A percentile compares a stretch with the other conserved stretches of the same genome.
Conservation (phyloP, 2,329 filamentous ascomycete genomes). For the Arthrobotrys entomopaga region DNA sequence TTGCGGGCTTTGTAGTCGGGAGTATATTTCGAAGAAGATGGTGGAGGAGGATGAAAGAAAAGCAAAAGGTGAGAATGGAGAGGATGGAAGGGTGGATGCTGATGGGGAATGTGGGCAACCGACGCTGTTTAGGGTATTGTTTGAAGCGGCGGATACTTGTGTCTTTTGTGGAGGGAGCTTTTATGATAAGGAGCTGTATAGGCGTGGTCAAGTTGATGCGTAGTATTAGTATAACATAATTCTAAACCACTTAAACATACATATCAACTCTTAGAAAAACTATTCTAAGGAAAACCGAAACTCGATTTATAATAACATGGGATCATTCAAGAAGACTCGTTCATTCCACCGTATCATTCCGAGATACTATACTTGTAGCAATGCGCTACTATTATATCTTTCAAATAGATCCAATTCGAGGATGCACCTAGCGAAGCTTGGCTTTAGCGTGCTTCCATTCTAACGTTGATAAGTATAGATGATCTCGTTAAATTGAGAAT, state of each 20-base stretch:
- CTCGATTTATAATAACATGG: too few relatives aligned
- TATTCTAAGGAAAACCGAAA: too few relatives aligned
- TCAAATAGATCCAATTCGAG: too few relatives aligned
- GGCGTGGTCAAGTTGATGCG: background rate
- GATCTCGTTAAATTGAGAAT: too few relatives aligned
- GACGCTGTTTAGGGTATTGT: slow-evolving; percentile 30
- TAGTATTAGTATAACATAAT: background rate
- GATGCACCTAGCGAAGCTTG: too few relatives aligned
- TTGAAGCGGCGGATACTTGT: slow-evolving; percentile 54
- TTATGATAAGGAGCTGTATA: slow-evolving; percentile 38
- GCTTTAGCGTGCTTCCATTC: too few relatives aligned
- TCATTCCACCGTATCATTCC: too few relatives aligned
- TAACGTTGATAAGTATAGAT: too few relatives aligned
- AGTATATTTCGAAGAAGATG: slow-evolving; percentile 42
- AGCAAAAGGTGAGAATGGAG: background rate
- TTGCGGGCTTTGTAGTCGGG: slow-evolving; percentile 39
- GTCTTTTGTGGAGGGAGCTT: slow-evolving; percentile 49
- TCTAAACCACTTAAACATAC: background rate
- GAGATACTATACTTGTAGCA: too few relatives aligned
- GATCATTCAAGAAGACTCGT: too few relatives aligned
- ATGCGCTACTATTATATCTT: too few relatives aligned
- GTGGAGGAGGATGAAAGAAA: slow-evolving; percentile 34
- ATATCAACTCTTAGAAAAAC: too few relatives aligned
- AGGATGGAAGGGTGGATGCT: background rate
- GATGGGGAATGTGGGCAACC: background rate